phyloP scores from a whole-genome alignment of 2,329 filamentous ascomycete genomes.

The Massarina eburnea region DNA sequence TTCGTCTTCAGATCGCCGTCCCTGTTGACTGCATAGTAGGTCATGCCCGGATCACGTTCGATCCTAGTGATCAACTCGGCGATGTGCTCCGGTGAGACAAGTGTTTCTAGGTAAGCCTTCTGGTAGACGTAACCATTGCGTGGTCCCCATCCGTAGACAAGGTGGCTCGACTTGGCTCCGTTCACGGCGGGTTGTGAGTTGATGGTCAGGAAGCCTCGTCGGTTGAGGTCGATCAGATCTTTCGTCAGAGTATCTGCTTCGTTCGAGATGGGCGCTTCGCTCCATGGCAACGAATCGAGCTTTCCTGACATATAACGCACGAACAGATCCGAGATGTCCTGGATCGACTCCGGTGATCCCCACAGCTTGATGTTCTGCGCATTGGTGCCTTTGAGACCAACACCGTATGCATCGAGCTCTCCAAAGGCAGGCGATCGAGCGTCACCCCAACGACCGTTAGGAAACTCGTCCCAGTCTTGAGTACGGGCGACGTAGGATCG shows the following conservation, averaged over 20 bases:
- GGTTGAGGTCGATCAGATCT: constrained; percentile 79
- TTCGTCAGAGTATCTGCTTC: constrained; percentile 79
- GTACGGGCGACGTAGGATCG: constrained; percentile 94
- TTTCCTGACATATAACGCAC: constrained; percentile 81
- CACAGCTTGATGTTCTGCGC: constrained; percentile 94
- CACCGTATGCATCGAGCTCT: constrained; percentile 90
- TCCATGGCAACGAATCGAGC: constrained; percentile 87
- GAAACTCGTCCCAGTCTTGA: constrained; percentile 98
- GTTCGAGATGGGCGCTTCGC: constrained; percentile 79
- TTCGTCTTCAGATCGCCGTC: constrained; percentile 82
- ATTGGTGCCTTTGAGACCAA: constrained; percentile 91
- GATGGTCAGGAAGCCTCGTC: constrained; percentile 85
- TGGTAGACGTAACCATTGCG: constrained; percentile 96
- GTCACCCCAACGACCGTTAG: constrained; percentile 98
- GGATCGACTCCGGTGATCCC: constrained; percentile 79
- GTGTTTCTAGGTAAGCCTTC: constrained; percentile 92
- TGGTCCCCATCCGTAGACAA: constrained; percentile 91
- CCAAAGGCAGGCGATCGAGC: constrained; percentile 94
- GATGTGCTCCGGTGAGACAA: constrained; percentile 80
- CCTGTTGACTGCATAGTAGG: constrained; percentile 92
- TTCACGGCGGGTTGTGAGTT: constrained; percentile 97
- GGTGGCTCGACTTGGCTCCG: constrained; percentile 82
- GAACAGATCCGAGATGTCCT: constrained; percentile 82
- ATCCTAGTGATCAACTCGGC: constrained; percentile 76
- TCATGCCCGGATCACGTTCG: constrained; percentile 76